Percentiles rank a stretch among this genome's conserved stretches.
Evolutionary conservation across 2,329 filamentous ascomycete genomes (phyloP).

Genomic region (Dactylellina leptospora): DNA sequence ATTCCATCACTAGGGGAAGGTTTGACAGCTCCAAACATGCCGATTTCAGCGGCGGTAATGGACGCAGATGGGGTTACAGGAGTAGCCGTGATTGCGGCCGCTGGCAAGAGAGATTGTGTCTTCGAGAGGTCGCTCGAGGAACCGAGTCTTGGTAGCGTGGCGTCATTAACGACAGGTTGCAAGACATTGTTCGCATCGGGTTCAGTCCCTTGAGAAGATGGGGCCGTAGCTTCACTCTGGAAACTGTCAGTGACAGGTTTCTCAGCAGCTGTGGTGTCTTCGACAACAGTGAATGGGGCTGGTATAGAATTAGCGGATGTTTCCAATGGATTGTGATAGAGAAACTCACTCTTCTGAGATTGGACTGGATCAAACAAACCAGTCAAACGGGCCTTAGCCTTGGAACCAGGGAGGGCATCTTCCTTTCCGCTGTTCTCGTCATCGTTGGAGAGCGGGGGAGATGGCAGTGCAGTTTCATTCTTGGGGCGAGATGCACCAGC

Average conservation of each 20-base stretch:
- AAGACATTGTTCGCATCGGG: conserved; percentile 40
- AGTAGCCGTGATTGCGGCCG: conserved; percentile 27
- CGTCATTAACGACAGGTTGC: conserved; percentile 48
- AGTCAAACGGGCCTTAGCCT: conserved; percentile 48
- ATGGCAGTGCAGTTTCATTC: conserved; percentile 22
- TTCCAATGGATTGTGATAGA: background rate
- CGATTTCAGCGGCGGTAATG: conserved; percentile 47
- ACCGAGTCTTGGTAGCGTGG: conserved; percentile 35
- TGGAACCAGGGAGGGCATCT: conserved; percentile 30
- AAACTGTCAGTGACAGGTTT: conserved; percentile 17
- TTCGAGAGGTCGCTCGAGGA: conserved; percentile 37
- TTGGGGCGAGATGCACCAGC: conserved; percentile 18
- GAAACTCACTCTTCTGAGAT: conserved; percentile 32
- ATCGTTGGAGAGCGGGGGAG: conserved; percentile 36
- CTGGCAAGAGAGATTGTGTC: conserved; percentile 27
- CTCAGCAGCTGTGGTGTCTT: conserved; percentile 14
- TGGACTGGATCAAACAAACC: conserved; percentile 46
- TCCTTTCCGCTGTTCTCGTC: conserved; percentile 48
- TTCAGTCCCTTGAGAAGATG: conserved; percentile 24
- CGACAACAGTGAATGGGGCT: conserved; percentile 47
- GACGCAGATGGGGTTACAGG: conserved; percentile 35
- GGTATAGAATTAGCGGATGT: conserved; percentile 8
- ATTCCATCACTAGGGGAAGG: conserved; percentile 48
- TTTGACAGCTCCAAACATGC: conserved; percentile 47
- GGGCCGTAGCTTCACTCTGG: conserved; percentile 23